phyloP scores from a whole-genome alignment of 192 early-diverging fungal species.

The Backusella sp. region DNA sequence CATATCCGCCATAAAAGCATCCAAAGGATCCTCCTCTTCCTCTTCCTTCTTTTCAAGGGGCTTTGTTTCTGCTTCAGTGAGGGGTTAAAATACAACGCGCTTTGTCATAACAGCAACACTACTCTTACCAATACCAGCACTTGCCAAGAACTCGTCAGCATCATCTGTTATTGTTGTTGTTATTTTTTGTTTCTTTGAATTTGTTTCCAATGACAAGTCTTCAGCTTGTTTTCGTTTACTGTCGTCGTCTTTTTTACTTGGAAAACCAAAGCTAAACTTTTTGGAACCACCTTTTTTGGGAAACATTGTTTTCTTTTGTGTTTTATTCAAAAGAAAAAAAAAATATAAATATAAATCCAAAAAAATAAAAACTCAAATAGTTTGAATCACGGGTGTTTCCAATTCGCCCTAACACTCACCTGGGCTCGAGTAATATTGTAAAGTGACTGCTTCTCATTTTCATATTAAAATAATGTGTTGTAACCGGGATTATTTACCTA shows the following conservation, averaged over 20 bases:
- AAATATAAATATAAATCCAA: too few relatives aligned
- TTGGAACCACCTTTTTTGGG: conserved; percentile 9
- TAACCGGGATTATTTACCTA: too few relatives aligned
- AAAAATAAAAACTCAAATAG: too few relatives aligned
- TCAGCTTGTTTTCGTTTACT: not conserved
- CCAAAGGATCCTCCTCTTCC: conserved; percentile 71
- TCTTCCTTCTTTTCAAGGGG: conserved; percentile 5
- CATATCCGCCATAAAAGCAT: conserved; percentile 83
- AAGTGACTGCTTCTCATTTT: too few relatives aligned
- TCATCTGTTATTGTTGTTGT: conserved; percentile 29
- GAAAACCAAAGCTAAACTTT: conserved; percentile 27
- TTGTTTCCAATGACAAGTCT: not conserved
- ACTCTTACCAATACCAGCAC: conserved; percentile 31
- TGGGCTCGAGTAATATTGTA: too few relatives aligned
- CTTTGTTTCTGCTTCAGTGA: not conserved
- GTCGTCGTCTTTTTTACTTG: conserved; percentile 9
- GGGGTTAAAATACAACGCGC: not conserved
- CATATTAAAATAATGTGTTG: too few relatives aligned
- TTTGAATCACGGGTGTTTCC: too few relatives aligned
- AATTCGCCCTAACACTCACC: too few relatives aligned
- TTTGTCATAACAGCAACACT: not conserved
- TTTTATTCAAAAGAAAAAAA: not conserved
- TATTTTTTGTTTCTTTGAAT: not conserved
- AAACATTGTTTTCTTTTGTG: not conserved
- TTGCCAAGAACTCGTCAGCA: conserved; percentile 32